Conservation (phyloP, 305 asterid genomes). For the Fraxinus ornus region DNA sequence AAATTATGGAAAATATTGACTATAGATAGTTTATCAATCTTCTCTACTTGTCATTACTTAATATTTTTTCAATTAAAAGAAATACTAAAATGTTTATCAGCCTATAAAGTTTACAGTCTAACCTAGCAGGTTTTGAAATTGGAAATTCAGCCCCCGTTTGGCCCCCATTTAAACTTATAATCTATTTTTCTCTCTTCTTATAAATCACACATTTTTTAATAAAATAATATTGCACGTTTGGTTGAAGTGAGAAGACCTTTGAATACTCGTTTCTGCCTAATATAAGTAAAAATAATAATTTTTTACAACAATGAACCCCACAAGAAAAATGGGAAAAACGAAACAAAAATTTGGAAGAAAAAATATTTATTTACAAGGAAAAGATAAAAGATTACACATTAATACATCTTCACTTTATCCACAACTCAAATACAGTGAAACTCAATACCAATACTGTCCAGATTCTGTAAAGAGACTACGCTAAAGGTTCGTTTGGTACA, state of each 20-base stretch:
- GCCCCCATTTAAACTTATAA: too few species aligned
- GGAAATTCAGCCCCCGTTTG: too few species aligned
- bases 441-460: conserved; percentile 30
- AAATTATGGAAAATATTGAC: too few species aligned
- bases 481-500: not conserved
- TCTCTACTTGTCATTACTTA: too few species aligned
- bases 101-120: too few species aligned
- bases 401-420: conserved; percentile 22
- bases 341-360: not conserved
- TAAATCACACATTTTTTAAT: too few species aligned
- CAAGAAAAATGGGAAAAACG: not conserved
- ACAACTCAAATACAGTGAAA: conserved; percentile 29
- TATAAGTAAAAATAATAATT: not conserved
- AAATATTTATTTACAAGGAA: conserved; percentile 40
- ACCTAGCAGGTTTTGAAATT: too few species aligned
- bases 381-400: conserved; percentile 11
- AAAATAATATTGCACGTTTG: not conserved
- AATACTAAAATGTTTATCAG: too few species aligned
- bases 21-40: too few species aligned
- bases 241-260: not conserved
- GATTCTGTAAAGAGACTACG: conserved; percentile 17
- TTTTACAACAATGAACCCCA: not conserved
- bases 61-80: too few species aligned
- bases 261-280: not conserved
- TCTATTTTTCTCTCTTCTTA: too few species aligned